phyloP scores from a whole-genome alignment of 768 basidiomycete genomes.

The Strobilomyces echinocephalus region DNA sequence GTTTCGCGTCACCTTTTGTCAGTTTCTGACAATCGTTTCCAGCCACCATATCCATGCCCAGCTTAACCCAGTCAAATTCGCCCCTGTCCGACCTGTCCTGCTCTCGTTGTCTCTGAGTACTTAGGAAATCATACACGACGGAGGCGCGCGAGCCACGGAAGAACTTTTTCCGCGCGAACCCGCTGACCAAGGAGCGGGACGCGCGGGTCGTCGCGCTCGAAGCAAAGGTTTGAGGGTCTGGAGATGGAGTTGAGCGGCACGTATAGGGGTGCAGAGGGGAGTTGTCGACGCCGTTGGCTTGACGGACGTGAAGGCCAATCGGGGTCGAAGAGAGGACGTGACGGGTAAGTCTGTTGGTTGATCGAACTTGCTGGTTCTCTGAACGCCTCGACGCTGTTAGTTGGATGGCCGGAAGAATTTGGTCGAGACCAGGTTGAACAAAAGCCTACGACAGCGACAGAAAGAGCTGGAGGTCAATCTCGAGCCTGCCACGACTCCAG shows the following conservation, averaged over 20 bases:
- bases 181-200: no score
- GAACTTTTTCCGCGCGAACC: no score
- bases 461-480: slow-evolving; percentile 66
- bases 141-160: slow-evolving; percentile 68
- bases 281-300: slow-evolving; percentile 72
- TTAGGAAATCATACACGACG: slow-evolving; percentile 24
- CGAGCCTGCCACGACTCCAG: slow-evolving; percentile 40
- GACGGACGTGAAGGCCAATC: slow-evolving; percentile 72
- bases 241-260: slow-evolving; percentile 65
- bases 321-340: slow-evolving; percentile 74
- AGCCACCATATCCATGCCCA: no score
- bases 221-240: slow-evolving; percentile 58
- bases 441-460: slow-evolving; percentile 72
- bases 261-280: slow-evolving; percentile 63
- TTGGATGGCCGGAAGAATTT: slow-evolving; percentile 70
- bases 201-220: slow-evolving; percentile 62
- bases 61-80: no score
- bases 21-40: no score
- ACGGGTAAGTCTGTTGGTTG: slow-evolving; percentile 43
- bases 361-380: not conserved
- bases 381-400: slow-evolving; percentile 9
- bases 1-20: no score
- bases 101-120: no score
- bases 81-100: no score
- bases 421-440: slow-evolving; percentile 89